A percentile compares a stretch with the other conserved stretches of the same genome.
These are phyloP conservation scores for Gastrolobium villosum DNA, from an alignment of 306 rosid genomes.

Conservation along the genomic window DNA sequence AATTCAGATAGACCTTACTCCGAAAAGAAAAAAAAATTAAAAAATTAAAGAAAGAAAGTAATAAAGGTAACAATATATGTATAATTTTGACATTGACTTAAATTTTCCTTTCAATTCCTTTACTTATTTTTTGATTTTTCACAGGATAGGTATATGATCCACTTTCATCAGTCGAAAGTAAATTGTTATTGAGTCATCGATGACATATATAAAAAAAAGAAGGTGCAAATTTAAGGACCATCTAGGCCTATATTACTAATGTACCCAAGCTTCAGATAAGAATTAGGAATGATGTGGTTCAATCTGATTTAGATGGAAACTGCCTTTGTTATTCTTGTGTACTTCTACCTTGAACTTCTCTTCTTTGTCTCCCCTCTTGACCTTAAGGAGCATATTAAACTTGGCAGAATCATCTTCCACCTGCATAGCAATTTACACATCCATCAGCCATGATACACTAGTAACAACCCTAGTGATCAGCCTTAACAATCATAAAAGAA, in stretches of 20 bases:
- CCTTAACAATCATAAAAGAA: neutral
- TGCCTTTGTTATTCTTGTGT: slow-evolving; percentile 72
- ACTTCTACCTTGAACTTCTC: slow-evolving; percentile 74
- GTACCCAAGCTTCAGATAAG: slow-evolving; percentile 33
- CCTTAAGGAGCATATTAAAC: slow-evolving; percentile 67
- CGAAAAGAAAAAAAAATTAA: too few species aligned
- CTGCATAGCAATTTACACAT: slow-evolving; percentile 53
- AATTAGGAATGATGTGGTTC: slow-evolving; percentile 59
- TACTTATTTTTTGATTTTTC: too few species aligned
- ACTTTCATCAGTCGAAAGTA: neutral
- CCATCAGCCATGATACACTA: slow-evolving; percentile 12
- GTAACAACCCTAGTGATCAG: neutral
- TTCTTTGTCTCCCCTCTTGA: slow-evolving; percentile 71
- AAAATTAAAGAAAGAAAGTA: too few species aligned
- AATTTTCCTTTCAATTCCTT: too few species aligned
- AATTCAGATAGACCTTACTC: too few species aligned
- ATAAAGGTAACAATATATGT: too few species aligned
- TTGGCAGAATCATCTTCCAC: slow-evolving; percentile 65
- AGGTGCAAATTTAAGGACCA: slow-evolving; percentile 22
- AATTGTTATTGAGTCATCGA: slow-evolving; percentile 21
- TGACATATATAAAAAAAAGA: slow-evolving; percentile 8
- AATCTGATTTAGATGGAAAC: slow-evolving; percentile 69
- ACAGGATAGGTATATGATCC: too few species aligned
- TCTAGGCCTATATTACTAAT: slow-evolving; percentile 9
- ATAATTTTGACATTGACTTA: too few species aligned